These are phyloP conservation scores for Musa itinerans DNA, from an alignment of 176 grass and related monocot genomes.

Conservation along the genomic window DNA sequence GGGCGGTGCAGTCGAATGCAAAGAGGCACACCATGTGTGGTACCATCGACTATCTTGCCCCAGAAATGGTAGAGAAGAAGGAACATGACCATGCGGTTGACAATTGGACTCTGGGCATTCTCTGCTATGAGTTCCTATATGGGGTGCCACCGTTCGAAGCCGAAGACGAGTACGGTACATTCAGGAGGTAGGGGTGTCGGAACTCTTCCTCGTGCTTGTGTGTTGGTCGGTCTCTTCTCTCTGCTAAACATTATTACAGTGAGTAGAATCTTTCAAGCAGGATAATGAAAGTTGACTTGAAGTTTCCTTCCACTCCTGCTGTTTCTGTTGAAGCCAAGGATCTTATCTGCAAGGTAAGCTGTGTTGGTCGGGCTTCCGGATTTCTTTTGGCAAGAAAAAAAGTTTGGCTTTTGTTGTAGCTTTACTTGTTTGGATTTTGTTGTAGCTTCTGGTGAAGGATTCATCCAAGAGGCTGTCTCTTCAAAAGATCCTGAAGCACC, in stretches of 20 bases:
- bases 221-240: neutral
- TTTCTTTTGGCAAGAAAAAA: neutral
- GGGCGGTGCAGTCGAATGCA: conserved; percentile 59
- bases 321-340: conserved; percentile 74
- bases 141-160: conserved; percentile 75
- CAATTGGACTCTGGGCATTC: conserved; percentile 85
- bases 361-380: neutral
- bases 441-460: conserved; percentile 85
- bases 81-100: conserved; percentile 85
- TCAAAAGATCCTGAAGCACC: conserved; percentile 70
- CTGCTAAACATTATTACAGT: neutral
- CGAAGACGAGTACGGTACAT: conserved; percentile 53
- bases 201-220: neutral
- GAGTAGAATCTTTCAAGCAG: conserved; percentile 30
- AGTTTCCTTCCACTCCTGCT: conserved; percentile 49
- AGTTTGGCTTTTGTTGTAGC: neutral
- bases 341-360: conserved; percentile 68
- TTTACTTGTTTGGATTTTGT: too few species aligned
- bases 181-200: conserved; percentile 32
- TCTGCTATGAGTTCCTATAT: conserved; percentile 91
- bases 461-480: conserved; percentile 74
- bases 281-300: conserved; percentile 73
- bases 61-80: conserved; percentile 88
- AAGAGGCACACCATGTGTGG: conserved; percentile 92
- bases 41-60: conserved; percentile 86